phyloP scores from a whole-genome alignment of 495 filamentous ascomycete species.

The Chlorociboria aeruginascens region DNA sequence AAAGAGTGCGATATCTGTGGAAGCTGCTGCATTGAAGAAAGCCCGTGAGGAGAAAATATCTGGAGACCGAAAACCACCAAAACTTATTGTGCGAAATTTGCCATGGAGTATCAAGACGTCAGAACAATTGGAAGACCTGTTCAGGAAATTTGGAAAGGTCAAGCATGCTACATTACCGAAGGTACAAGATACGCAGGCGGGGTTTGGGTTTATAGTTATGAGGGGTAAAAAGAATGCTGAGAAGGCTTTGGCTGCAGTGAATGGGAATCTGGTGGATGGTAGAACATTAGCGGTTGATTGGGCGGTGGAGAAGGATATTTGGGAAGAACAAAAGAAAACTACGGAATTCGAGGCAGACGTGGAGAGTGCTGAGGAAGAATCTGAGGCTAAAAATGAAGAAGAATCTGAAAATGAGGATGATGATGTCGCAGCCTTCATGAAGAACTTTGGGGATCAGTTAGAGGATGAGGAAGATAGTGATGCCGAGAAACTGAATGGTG shows the following conservation, averaged over 20 bases:
- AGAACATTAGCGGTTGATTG: slow-evolving; percentile 84
- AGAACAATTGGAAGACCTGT: slow-evolving; percentile 64
- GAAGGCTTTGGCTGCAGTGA: slow-evolving; percentile 70
- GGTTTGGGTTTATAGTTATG: slow-evolving; percentile 89
- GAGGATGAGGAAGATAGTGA: slow-evolving; percentile 23
- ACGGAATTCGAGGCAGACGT: background rate
- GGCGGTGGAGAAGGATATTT: slow-evolving; percentile 84
- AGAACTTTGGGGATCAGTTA: slow-evolving; percentile 27
- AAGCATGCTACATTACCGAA: slow-evolving; percentile 72
- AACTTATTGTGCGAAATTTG: slow-evolving; percentile 88
- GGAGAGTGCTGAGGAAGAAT: slow-evolving; percentile 5
- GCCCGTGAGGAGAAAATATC: slow-evolving; percentile 40
- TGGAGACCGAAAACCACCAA: slow-evolving; percentile 51
- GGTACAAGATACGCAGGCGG: slow-evolving; percentile 52
- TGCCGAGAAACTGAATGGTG: slow-evolving; percentile 24
- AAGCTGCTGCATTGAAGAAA: slow-evolving; percentile 40
- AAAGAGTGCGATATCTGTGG: slow-evolving; percentile 35
- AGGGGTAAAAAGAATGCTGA: slow-evolving; percentile 84
- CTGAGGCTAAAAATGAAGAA: slow-evolving; percentile 18
- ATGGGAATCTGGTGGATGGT: slow-evolving; percentile 85
- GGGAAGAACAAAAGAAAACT: slow-evolving; percentile 44
- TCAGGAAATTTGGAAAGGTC: slow-evolving; percentile 81
- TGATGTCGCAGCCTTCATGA: slow-evolving; percentile 25
- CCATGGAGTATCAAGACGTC: slow-evolving; percentile 89
- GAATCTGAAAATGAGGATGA: slow-evolving; percentile 29